These are phyloP conservation scores for Lindgomyces ingoldianus DNA, from an alignment of 495 filamentous ascomycete genomes.

Conservation along the genomic window DNA sequence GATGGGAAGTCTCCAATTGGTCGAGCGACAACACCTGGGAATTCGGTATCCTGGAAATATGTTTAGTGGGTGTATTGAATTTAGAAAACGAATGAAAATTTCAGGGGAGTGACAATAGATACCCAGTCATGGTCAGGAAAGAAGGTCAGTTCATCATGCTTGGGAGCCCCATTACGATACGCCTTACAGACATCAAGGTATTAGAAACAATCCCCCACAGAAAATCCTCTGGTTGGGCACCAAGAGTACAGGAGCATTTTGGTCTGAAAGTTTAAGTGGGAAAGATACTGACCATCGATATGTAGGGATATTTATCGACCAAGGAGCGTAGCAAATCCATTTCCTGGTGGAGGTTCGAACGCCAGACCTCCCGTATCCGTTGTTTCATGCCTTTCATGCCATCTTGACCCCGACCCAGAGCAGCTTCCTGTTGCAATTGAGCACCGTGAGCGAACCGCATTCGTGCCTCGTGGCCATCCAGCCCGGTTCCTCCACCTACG, in stretches of 20 bases:
- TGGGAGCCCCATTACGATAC: neutral
- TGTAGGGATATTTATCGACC: conserved; percentile 87
- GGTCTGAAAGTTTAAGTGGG: neutral
- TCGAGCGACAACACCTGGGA: conserved; percentile 91
- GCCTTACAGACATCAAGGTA: neutral
- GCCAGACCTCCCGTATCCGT: conserved; percentile 93
- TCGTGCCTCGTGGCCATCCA: conserved; percentile 86
- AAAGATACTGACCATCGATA: conserved; percentile 80
- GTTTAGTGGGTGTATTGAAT: conserved; percentile 1
- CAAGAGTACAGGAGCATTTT: neutral
- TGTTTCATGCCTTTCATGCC: conserved; percentile 55
- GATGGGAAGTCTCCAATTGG: conserved; percentile 91
- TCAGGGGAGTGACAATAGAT: neutral
- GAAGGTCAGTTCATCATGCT: neutral
- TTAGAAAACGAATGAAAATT: neutral
- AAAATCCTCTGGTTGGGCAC: conserved; percentile 13
- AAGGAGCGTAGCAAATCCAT: conserved; percentile 76
- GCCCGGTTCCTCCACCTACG: conserved; percentile 68
- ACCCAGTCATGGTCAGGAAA: conserved; percentile 2
- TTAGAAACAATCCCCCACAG: conserved; percentile 5
- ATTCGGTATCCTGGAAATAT: conserved; percentile 81
- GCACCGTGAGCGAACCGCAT: conserved; percentile 81
- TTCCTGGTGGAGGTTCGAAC: conserved; percentile 84
- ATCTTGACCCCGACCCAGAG: conserved; percentile 41
- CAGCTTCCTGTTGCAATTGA: conserved; percentile 66